Conservation (phyloP, 1,284 basidiomycete species). For the Ustilago trichophora region DNA sequence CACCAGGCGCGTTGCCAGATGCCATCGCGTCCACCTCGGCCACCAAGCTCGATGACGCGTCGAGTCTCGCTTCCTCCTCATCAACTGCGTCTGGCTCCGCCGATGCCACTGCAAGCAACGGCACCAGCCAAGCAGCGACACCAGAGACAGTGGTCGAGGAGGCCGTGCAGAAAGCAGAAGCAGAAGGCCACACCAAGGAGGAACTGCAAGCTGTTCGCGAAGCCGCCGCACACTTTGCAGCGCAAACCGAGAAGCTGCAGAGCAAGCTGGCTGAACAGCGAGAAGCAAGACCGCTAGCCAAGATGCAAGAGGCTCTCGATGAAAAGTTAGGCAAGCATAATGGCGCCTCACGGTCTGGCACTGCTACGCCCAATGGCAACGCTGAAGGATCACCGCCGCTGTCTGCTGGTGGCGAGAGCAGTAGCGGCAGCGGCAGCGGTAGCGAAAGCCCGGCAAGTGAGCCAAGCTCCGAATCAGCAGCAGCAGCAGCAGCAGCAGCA, state of each 20-base stretch:
- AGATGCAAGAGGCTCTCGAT: conserved; percentile 75
- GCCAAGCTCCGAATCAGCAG: conserved; percentile 38
- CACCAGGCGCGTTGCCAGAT: conserved; percentile 19
- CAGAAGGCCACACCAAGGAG: conserved; percentile 17
- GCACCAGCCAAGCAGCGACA: conserved; percentile 1
- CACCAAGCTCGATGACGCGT: conserved; percentile 20
- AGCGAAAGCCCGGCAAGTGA: conserved; percentile 3
- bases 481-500: conserved; percentile 4
- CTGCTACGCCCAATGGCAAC: conserved; percentile 19
- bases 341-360: conserved; percentile 20
- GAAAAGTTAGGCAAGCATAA: conserved; percentile 72
- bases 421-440: conserved; percentile 7
- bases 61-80: conserved; percentile 3
- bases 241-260: conserved; percentile 39
- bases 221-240: conserved; percentile 29
- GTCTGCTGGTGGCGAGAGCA: too few relatives aligned
- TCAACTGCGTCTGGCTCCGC: conserved; percentile 8
- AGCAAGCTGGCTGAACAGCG: conserved; percentile 78
- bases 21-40: conserved; percentile 8
- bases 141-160: conserved; percentile 10
- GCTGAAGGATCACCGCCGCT: too few relatives aligned
- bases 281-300: conserved; percentile 84
- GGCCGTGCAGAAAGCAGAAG: conserved; percentile 13
- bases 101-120: too few relatives aligned
- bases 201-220: conserved; percentile 16